Evolutionary conservation across 2,329 filamentous ascomycete species (phyloP).

Genomic region (Neurospora sp.): DNA sequence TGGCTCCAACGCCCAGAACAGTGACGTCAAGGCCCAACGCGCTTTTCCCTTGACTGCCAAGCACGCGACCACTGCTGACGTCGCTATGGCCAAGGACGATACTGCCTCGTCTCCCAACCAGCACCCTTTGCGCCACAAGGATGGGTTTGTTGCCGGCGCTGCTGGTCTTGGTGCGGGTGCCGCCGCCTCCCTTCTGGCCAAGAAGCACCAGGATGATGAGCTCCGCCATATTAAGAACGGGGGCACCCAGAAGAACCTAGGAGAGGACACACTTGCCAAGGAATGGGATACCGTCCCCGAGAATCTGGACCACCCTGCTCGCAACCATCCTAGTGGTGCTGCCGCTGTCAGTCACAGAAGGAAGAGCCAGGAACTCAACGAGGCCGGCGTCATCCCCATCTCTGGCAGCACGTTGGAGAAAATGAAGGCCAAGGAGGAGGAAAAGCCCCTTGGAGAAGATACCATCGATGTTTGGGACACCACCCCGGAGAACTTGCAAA

Average conservation of each 20-base stretch:
- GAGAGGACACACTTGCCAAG: background rate
- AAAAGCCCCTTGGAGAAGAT: background rate
- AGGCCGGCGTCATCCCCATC: background rate
- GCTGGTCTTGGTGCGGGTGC: constrained; percentile 8
- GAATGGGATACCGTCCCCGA: background rate
- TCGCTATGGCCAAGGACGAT: background rate
- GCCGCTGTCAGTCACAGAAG: background rate
- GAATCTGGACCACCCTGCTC: background rate
- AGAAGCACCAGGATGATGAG: background rate
- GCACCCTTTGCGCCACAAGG: background rate
- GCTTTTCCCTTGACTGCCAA: constrained; percentile 6
- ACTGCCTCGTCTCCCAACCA: background rate
- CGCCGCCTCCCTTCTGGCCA: constrained; percentile 1
- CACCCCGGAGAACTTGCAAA: background rate
- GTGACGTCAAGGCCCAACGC: background rate
- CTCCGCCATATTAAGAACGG: background rate
- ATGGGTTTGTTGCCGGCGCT: constrained; percentile 4
- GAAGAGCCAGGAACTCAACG: background rate
- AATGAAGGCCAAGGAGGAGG: background rate
- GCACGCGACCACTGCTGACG: background rate
- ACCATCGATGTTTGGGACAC: background rate
- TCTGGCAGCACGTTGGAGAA: background rate
- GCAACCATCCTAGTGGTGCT: background rate
- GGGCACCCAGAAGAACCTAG: background rate
- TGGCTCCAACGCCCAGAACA: background rate